phyloP scores from a whole-genome alignment of 192 early-diverging fungal genomes.

The Funneliformis geosporum region DNA sequence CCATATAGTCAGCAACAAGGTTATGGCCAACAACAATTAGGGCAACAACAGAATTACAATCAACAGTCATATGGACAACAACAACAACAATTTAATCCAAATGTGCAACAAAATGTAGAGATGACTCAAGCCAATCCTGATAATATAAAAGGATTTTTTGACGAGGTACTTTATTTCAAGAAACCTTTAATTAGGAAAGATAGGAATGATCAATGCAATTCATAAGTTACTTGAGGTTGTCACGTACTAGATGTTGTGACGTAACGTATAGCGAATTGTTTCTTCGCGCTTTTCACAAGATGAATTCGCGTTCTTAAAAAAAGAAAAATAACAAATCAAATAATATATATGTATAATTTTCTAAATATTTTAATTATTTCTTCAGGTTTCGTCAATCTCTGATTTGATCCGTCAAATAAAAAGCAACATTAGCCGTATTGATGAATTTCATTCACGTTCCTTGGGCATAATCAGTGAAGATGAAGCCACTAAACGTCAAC shows the following conservation, averaged over 20 bases:
- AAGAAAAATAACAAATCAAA: too few species aligned
- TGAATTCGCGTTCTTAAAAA: too few species aligned
- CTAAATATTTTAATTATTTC: not conserved
- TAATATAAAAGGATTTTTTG: not conserved
- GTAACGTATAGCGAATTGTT: too few species aligned
- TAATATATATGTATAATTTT: not conserved
- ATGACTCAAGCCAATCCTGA: not conserved
- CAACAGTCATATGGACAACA: not conserved
- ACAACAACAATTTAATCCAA: not conserved
- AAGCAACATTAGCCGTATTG: slow-evolving; percentile 40
- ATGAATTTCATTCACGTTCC: slow-evolving; percentile 42
- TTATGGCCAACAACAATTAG: not conserved
- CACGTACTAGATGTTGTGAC: too few species aligned
- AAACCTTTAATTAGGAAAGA: not conserved
- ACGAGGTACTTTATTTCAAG: slow-evolving; percentile 9
- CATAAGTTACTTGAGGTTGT: too few species aligned
- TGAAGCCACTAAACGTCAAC: slow-evolving; percentile 39
- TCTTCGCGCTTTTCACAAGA: too few species aligned
- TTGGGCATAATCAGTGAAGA: slow-evolving; percentile 41
- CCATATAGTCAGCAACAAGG: not conserved
- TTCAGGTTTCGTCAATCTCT: slow-evolving; percentile 32
- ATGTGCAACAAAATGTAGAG: slow-evolving; percentile 23
- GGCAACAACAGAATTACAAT: not conserved
- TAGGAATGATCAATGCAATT: too few species aligned
- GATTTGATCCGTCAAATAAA: slow-evolving; percentile 23